These are phyloP conservation scores for Hemileccinum rubropunctum DNA, from an alignment of 768 basidiomycete species.

Conservation along the genomic window DNA sequence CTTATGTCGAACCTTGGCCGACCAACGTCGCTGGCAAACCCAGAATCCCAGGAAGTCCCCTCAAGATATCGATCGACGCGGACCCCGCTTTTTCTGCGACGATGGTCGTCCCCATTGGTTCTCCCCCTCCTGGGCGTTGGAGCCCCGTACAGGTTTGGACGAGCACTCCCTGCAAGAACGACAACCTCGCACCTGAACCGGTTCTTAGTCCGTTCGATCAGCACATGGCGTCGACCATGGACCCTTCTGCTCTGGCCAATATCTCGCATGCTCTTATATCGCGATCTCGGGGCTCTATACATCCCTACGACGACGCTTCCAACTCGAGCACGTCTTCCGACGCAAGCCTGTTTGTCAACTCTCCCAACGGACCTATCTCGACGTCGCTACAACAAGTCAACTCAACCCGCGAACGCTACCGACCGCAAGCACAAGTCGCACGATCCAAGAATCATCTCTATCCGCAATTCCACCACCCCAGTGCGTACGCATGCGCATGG, in stretches of 20 bases:
- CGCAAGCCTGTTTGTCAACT: conserved; percentile 2
- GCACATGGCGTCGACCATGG: neutral
- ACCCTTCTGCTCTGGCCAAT: conserved; percentile 2
- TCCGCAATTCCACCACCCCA: conserved; percentile 9
- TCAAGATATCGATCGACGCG: conserved; percentile 15
- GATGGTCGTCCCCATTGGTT: conserved; percentile 4
- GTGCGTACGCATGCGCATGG: conserved; percentile 17
- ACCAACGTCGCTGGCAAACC: neutral
- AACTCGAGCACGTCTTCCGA: conserved; percentile 6
- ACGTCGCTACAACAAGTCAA: neutral
- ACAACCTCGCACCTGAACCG: neutral
- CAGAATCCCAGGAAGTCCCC: conserved; percentile 18
- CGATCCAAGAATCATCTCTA: neutral
- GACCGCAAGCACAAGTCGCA: neutral
- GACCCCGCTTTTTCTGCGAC: conserved; percentile 1
- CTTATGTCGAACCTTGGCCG: conserved; percentile 24
- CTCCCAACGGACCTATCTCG: neutral
- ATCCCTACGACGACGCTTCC: conserved; percentile 10
- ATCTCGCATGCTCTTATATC: conserved; percentile 20
- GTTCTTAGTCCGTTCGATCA: conserved; percentile 1
- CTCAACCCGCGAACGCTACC: neutral
- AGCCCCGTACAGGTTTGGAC: conserved; percentile 20
- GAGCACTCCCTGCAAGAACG: conserved; percentile 21
- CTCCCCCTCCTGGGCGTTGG: conserved; percentile 15
- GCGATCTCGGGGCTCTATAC: conserved; percentile 15